Evolutionary conservation across 2,329 filamentous ascomycete species (phyloP).

Genomic region (Phyllachora maydis): DNA sequence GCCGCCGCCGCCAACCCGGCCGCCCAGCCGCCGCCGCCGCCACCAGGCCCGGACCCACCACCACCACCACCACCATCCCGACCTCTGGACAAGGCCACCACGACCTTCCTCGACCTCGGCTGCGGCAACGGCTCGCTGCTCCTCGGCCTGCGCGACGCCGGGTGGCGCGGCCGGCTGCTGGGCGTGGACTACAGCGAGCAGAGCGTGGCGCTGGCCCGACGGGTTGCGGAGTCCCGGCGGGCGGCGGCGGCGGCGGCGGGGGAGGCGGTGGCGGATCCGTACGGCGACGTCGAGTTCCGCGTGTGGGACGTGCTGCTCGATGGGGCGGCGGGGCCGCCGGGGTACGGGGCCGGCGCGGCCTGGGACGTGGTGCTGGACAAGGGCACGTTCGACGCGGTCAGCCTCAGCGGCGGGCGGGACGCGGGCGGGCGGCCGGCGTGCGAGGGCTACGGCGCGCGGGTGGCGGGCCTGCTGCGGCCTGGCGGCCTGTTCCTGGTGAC

Average conservation of each 20-base stretch:
- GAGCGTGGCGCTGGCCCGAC: constrained; percentile 53
- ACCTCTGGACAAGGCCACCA: constrained; percentile 10
- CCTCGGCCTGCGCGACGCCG: constrained; percentile 49
- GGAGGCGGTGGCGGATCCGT: constrained; percentile 8
- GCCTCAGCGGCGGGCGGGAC: constrained; percentile 39
- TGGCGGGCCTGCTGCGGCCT: constrained; percentile 44
- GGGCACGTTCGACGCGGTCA: constrained; percentile 92
- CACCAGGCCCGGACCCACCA: too few relatives aligned
- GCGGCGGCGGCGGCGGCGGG: constrained; percentile 3
- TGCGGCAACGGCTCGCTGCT: constrained; percentile 88
- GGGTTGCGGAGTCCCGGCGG: constrained; percentile 26
- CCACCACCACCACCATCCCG: too few relatives aligned
- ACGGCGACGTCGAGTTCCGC: constrained; percentile 18
- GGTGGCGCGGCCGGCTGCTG: constrained; percentile 49
- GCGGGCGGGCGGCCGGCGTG: constrained; percentile 37
- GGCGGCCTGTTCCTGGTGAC: constrained; percentile 69
- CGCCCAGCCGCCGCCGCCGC: constrained; percentile 2
- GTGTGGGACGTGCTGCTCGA: constrained; percentile 44
- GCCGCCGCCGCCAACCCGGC: constrained; percentile 11
- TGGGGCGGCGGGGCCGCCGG: constrained; percentile 11
- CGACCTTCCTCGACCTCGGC: constrained; percentile 64
- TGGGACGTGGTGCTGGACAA: constrained; percentile 96
- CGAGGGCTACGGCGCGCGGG: constrained; percentile 53
- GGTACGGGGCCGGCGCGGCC: too few relatives aligned
- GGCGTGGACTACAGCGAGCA: constrained; percentile 73